Evolutionary conservation across 495 filamentous ascomycete species (phyloP).

Genomic region (Penicillium fimorum): DNA sequence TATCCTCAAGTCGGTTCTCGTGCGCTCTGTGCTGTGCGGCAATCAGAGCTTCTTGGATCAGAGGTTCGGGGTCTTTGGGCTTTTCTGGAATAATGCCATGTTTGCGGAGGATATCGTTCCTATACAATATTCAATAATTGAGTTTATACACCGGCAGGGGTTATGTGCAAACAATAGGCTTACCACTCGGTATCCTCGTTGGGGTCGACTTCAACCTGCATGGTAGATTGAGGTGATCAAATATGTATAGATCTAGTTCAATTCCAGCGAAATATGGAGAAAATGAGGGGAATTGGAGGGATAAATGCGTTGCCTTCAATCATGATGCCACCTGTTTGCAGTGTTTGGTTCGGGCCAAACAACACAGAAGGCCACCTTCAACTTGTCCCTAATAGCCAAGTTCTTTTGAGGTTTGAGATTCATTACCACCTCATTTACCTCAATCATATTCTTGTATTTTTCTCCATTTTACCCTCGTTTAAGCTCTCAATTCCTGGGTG

Average conservation of each 20-base stretch:
- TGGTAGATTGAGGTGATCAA: conserved; percentile 35
- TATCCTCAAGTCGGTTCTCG: conserved; percentile 88
- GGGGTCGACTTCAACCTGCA: conserved; percentile 89
- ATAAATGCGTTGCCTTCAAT: conserved; percentile 12
- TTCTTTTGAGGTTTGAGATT: conserved; percentile 22
- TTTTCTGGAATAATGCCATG: conserved; percentile 96
- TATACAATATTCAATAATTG: conserved; percentile 32
- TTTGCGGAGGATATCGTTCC: conserved; percentile 98
- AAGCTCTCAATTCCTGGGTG: conserved; percentile 14
- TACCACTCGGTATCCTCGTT: conserved; percentile 99
- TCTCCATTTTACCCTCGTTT: conserved; percentile 4
- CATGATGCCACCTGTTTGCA: conserved; percentile 48
- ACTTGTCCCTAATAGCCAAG: conserved; percentile 38
- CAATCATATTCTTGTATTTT: conserved; percentile 5
- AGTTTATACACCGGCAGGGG: conserved; percentile 17
- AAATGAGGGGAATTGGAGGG: conserved; percentile 9
- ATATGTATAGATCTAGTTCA: conserved; percentile 2
- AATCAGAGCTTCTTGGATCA: conserved; percentile 91
- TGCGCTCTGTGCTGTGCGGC: conserved; percentile 77
- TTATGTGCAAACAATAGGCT: conserved; percentile 14
- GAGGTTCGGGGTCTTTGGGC: conserved; percentile 85
- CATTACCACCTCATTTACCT: conserved; percentile 17
- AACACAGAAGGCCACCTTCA: conserved; percentile 52
- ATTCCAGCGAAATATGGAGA: conserved; percentile 5
- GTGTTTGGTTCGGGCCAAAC: conserved; percentile 43